Evolutionary conservation across 202 grass and related monocot species (phyloP).

Genomic region (Brachypodium distachyon): DNA sequence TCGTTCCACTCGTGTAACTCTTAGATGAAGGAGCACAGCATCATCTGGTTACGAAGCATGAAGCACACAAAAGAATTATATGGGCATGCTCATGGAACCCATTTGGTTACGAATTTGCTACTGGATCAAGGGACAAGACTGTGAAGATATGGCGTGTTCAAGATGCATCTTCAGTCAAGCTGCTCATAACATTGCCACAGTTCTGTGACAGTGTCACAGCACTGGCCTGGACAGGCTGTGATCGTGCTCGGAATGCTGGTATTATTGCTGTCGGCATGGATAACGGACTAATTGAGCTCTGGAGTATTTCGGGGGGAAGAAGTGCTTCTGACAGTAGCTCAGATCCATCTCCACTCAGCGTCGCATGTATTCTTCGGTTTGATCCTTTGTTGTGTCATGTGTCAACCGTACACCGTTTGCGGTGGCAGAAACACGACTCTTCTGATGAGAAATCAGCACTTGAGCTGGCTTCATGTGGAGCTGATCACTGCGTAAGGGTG

Average conservation of each 20-base stretch:
- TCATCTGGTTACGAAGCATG: conserved; percentile 59
- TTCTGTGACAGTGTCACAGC: conserved; percentile 88
- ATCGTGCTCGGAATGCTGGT: conserved; percentile 42
- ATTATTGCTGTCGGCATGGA: conserved; percentile 81
- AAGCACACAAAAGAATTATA: conserved; percentile 95
- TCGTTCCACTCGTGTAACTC: conserved; percentile 16
- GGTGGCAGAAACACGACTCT: conserved; percentile 38
- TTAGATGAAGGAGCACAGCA: conserved; percentile 45
- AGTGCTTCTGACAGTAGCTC: not conserved
- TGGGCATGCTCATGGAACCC: conserved; percentile 96
- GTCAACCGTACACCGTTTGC: conserved; percentile 62
- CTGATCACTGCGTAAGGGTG: conserved; percentile 84
- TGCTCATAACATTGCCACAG: conserved; percentile 57
- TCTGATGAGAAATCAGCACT: conserved; percentile 24
- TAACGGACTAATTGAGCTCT: conserved; percentile 85
- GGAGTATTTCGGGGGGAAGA: conserved; percentile 48
- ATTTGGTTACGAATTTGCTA: conserved; percentile 81
- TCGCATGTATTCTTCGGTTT: conserved; percentile 43
- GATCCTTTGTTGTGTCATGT: conserved; percentile 72
- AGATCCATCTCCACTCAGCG: conserved; percentile 16
- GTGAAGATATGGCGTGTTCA: conserved; percentile 78
- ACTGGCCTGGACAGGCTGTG: conserved; percentile 59
- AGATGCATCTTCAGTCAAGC: conserved; percentile 54
- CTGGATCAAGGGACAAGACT: conserved; percentile 91
- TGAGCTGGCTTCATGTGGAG: conserved; percentile 81